Conservation (phyloP, 257 asterid species). For the Solanum rostratum region DNA sequence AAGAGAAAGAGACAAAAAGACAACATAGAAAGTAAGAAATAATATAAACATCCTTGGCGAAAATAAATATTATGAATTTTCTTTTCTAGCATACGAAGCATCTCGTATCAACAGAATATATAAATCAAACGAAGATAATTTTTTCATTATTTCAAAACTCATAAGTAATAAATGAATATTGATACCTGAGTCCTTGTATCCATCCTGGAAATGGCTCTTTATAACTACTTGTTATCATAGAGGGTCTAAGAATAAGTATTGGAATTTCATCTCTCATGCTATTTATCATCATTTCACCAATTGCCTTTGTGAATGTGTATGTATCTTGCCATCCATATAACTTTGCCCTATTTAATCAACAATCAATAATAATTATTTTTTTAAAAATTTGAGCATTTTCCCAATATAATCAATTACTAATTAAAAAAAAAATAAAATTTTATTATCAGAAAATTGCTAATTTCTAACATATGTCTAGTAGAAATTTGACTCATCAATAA, state of each 20-base stretch:
- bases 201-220: slow-evolving; percentile 42
- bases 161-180: too few species aligned
- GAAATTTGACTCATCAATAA: too few species aligned
- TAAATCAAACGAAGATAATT: too few species aligned
- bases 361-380: background rate
- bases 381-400: too few species aligned
- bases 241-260: slow-evolving; percentile 31
- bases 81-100: too few species aligned
- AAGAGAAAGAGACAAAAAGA: background rate
- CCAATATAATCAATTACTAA: background rate
- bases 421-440: background rate
- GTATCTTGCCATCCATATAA: slow-evolving; percentile 29
- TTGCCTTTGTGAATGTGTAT: slow-evolving; percentile 37
- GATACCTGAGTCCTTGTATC: slow-evolving; percentile 49
- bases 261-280: slow-evolving; percentile 37
- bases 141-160: too few species aligned
- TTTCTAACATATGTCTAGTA: too few species aligned
- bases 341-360: slow-evolving; percentile 13
- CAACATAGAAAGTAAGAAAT: background rate
- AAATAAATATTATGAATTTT: too few species aligned
- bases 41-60: background rate
- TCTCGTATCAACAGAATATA: too few species aligned
- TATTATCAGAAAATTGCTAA: too few species aligned
- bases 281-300: slow-evolving; percentile 43
- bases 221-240: slow-evolving; percentile 27